These are phyloP conservation scores for Hordeum marinum DNA, from an alignment of 176 grass and related monocot genomes.

Conservation along the genomic window DNA sequence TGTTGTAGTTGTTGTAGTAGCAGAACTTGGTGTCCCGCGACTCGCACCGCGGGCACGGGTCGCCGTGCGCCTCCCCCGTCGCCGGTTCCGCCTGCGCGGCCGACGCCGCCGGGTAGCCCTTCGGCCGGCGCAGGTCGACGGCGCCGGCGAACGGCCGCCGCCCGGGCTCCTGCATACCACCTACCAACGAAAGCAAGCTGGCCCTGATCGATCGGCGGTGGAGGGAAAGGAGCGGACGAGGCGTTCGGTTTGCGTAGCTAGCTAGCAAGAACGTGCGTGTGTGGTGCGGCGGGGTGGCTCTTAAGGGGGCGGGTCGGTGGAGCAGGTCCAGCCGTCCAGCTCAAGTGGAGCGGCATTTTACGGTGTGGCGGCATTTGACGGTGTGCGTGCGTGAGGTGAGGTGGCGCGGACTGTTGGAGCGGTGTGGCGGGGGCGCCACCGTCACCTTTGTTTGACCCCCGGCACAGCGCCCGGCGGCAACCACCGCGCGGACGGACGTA, in stretches of 20 bases:
- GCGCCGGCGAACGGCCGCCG: constrained; percentile 37
- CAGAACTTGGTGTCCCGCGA: constrained; percentile 93
- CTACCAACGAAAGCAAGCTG: not conserved
- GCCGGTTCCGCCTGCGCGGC: not conserved
- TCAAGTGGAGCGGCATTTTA: not conserved
- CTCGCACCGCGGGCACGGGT: constrained; percentile 57
- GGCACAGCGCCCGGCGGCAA: not conserved
- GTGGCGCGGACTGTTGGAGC: not conserved
- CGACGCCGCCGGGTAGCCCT: constrained; percentile 27
- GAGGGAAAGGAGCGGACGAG: not conserved
- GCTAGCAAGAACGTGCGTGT: not conserved
- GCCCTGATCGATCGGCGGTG: not conserved
- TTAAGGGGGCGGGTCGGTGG: constrained; percentile 5
- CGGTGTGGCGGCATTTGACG: not conserved
- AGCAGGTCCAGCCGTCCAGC: not conserved
- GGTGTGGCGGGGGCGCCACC: constrained; percentile 14
- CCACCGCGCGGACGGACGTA: not conserved
- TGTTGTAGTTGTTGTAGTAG: constrained; percentile 98
- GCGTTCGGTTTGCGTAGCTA: not conserved
- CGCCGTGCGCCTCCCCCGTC: not conserved
- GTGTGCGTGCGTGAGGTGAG: not conserved
- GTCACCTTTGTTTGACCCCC: constrained; percentile 23
- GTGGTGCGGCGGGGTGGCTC: not conserved
- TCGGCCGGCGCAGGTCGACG: constrained; percentile 47
- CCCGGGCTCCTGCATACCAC: constrained; percentile 27